These are phyloP conservation scores for Dimocarpus longan DNA, from an alignment of 345 rosid species.

Conservation along the genomic window DNA sequence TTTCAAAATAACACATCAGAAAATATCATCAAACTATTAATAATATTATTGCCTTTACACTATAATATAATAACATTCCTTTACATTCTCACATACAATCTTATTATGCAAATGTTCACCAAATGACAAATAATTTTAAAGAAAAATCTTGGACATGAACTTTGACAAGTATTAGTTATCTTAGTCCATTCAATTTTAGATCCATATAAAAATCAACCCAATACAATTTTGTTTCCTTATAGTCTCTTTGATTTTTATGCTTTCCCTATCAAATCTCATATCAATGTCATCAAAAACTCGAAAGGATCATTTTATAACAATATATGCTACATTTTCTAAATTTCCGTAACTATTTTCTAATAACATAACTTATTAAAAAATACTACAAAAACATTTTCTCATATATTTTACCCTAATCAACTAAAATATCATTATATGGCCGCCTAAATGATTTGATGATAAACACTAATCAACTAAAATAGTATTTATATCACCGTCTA, in stretches of 20 bases:
- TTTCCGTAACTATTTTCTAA: not conserved
- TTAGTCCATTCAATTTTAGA: not conserved
- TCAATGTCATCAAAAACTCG: not conserved
- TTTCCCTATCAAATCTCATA: not conserved
- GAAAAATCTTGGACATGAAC: not conserved
- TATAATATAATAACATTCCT: not conserved
- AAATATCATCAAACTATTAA: not conserved
- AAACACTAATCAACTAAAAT: too few species aligned
- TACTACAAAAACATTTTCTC: too few species aligned
- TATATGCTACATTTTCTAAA: not conserved
- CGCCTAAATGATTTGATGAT: too few species aligned
- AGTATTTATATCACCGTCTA: too few species aligned
- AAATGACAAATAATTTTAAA: not conserved
- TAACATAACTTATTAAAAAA: not conserved
- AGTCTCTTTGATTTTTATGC: not conserved
- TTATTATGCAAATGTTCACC: not conserved
- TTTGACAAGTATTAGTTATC: not conserved
- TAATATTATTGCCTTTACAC: too few species aligned
- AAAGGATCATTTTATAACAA: not conserved
- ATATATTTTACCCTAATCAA: too few species aligned
- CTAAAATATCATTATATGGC: too few species aligned
- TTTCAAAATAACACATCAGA: too few species aligned
- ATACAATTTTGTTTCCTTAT: not conserved
- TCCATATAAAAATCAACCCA: too few species aligned
- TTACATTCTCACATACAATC: not conserved